Base-by-base conservation (phyloP, 768 basidiomycete species). In the Flagelloscypha sp. region DNA sequence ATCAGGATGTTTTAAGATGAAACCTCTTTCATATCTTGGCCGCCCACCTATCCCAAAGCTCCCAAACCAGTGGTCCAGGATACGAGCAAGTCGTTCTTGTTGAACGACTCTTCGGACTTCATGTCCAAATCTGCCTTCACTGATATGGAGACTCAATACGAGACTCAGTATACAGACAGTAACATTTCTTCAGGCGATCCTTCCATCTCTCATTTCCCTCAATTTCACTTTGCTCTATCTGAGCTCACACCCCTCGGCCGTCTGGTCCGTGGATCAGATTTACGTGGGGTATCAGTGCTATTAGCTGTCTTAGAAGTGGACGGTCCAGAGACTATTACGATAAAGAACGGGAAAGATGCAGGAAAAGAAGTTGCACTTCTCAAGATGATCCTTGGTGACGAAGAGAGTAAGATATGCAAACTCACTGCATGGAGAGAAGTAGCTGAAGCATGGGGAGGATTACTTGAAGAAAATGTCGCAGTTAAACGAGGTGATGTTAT, bases 381-480 rank as follows among this genome's bases (percentile, higher is more conserved):
- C 19, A 82, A 75, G 48, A 61, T 86, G 48, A 73, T 88, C 30
- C 54, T 88, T 17, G 80, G 81, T 7, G 83, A 87, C 46, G 82
- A 85, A 35, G 71, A 71, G 19, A 79, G 79, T 1, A 65, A 57
- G 1, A 67, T 87, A 6, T 74, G 74, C 48, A 84, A 79, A 56
- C 53, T 88, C 12, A 81, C 80, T 4, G 84, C 79, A 9, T 89
- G 86, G 86, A 62, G 84, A 36, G 79, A 86, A 30, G 59, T 71
- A 4, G 86, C 86, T 8, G 79, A 86, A 28, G 54, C 56, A 0
- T 87, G 84, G 85, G 81, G 79, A 19, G 65, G 65, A 16, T 68
- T 65, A 1, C 40, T 55, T 24, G 60, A 62, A 7, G 55, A 62
- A 6, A 55, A 54, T 3, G 52, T 60, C 8, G 68, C 57, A 12